Evolutionary conservation across 495 filamentous ascomycete genomes (phyloP).

Genomic region (Cladorrhinum samala): DNA sequence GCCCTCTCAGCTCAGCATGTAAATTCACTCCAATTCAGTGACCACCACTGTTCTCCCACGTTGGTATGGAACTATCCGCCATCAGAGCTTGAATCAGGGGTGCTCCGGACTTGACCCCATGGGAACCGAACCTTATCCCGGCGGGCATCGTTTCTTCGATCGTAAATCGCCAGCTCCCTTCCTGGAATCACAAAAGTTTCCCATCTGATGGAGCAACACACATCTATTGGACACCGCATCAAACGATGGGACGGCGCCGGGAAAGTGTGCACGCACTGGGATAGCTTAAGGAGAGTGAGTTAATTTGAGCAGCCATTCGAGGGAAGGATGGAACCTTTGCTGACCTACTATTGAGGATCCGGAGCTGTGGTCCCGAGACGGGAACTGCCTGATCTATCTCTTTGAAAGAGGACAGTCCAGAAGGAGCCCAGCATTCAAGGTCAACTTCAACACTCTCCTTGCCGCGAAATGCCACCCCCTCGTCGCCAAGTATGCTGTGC

Average conservation of each 20-base stretch:
- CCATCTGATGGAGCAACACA: not conserved
- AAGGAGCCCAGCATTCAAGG: slow-evolving; percentile 54
- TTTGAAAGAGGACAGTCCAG: slow-evolving; percentile 53
- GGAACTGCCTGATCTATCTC: slow-evolving; percentile 58
- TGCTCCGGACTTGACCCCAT: too few species aligned
- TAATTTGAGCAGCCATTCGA: too few species aligned
- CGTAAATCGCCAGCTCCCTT: not conserved
- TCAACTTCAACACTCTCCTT: slow-evolving; percentile 46
- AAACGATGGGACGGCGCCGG: slow-evolving; percentile 54
- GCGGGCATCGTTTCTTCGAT: not conserved
- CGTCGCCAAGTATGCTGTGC: slow-evolving; percentile 42
- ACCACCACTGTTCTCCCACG: too few species aligned
- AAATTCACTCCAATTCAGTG: too few species aligned
- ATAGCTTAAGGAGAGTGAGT: slow-evolving; percentile 47
- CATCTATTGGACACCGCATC: slow-evolving; percentile 19
- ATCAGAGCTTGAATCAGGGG: too few species aligned
- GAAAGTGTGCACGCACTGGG: slow-evolving; percentile 44
- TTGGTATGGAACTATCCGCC: too few species aligned
- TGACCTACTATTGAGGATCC: slow-evolving; percentile 40
- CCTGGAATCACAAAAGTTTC: not conserved
- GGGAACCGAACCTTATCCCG: not conserved
- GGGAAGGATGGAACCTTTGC: not conserved
- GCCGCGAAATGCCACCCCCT: slow-evolving; percentile 47
- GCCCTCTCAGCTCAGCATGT: too few species aligned
- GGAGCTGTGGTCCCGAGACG: slow-evolving; percentile 57